A percentile compares a stretch with the other conserved stretches of the same genome.
phyloP scores from a whole-genome alignment of 345 rosid species.

The Gossypium ekmanianum region DNA sequence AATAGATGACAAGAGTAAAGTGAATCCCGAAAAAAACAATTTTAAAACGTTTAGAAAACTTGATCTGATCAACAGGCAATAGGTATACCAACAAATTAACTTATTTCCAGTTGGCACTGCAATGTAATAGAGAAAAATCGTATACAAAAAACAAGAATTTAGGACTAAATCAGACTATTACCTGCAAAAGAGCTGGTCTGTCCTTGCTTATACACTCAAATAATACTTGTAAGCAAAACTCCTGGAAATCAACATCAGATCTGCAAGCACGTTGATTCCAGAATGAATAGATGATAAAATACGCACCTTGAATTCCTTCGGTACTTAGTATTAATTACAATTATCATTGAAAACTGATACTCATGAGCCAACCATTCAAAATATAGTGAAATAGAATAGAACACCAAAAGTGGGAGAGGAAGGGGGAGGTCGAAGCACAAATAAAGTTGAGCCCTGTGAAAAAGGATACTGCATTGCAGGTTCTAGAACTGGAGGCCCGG shows the following conservation, averaged over 20 bases:
- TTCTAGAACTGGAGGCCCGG: not conserved
- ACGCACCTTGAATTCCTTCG: not conserved
- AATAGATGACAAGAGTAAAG: not conserved
- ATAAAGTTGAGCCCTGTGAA: not conserved
- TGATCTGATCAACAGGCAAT: not conserved
- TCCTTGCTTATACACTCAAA: conserved; percentile 97
- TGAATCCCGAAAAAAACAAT: not conserved
- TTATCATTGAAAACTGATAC: not conserved
- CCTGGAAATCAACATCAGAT: conserved; percentile 80
- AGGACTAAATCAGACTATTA: conserved; percentile 22
- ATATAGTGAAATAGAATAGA: not conserved
- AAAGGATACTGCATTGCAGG: not conserved
- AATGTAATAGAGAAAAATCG: not conserved
- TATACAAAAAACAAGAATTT: not conserved
- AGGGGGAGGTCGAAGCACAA: not conserved
- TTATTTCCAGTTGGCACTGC: not conserved
- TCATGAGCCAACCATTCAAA: not conserved
- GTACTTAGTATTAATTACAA: too few species aligned
- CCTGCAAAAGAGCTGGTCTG: conserved; percentile 94
- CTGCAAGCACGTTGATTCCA: conserved; percentile 39
- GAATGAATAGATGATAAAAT: not conserved
- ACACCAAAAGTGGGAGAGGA: not conserved
- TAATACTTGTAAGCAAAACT: conserved; percentile 89
- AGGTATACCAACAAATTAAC: not conserved
- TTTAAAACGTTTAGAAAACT: not conserved